These are phyloP conservation scores for Suillus plorans DNA, from an alignment of 768 basidiomycete species.

Conservation along the genomic window DNA sequence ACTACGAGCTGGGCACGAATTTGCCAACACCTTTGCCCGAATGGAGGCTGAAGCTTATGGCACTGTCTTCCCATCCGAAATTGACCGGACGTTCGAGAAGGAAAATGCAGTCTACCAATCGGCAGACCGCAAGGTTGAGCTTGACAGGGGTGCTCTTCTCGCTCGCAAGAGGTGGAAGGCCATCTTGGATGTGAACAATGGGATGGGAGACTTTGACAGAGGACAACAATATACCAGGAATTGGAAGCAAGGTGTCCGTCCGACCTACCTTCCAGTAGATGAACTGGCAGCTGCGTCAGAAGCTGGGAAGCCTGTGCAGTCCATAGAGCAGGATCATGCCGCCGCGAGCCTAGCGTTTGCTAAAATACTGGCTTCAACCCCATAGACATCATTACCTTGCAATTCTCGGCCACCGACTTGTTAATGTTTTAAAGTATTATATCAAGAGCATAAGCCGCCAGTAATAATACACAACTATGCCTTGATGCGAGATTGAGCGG, in stretches of 20 bases:
- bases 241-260: slow-evolving; percentile 70
- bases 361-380: background rate
- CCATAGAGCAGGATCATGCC: slow-evolving; percentile 9
- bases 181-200: slow-evolving; percentile 45
- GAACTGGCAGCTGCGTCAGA: slow-evolving; percentile 31
- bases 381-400: background rate
- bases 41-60: slow-evolving; percentile 81
- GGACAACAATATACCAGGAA: slow-evolving; percentile 71
- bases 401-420: background rate
- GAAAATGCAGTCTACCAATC: slow-evolving; percentile 62
- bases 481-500: slow-evolving; percentile 69
- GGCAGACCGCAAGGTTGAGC: slow-evolving; percentile 53
- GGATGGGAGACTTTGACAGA: slow-evolving; percentile 58
- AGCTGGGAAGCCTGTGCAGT: slow-evolving; percentile 10
- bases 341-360: slow-evolving; percentile 14
- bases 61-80: slow-evolving; percentile 60
- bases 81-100: slow-evolving; percentile 58
- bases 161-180: slow-evolving; percentile 80
- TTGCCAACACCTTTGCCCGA: slow-evolving; percentile 72
- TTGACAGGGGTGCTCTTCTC: slow-evolving; percentile 58
- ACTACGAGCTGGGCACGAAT: slow-evolving; percentile 80
- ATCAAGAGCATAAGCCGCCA: background rate
- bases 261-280: slow-evolving; percentile 62
- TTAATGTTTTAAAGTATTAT: slow-evolving; percentile 1
- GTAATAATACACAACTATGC: slow-evolving; percentile 28